A percentile compares a stretch with the other conserved stretches of the same genome.
Conservation (phyloP, 805 yeast genomes). For the Pichia cabralensis region DNA sequence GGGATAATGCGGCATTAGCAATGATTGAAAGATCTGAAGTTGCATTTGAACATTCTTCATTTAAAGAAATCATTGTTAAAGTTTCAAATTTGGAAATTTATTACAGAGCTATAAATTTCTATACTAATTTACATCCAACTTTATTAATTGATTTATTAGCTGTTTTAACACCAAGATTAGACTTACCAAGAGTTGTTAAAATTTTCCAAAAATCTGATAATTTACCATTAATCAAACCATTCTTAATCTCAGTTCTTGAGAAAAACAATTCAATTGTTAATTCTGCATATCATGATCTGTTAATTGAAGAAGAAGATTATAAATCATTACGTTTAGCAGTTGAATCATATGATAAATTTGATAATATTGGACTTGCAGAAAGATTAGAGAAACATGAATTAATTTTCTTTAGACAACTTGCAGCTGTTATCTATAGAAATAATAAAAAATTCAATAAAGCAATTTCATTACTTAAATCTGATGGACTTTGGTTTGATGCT, state of each 20-base stretch:
- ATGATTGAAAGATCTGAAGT: slow-evolving; percentile 93
- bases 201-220: slow-evolving; percentile 93
- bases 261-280: slow-evolving; percentile 89
- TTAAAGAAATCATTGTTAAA: slow-evolving; percentile 90
- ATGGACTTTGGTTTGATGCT: slow-evolving; percentile 91
- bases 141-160: slow-evolving; percentile 78
- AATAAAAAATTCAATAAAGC: slow-evolving; percentile 91
- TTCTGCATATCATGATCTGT: slow-evolving; percentile 87
- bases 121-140: slow-evolving; percentile 85
- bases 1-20: slow-evolving; percentile 96
- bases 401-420: slow-evolving; percentile 91
- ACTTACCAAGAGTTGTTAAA: slow-evolving; percentile 88
- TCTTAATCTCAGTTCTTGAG: slow-evolving; percentile 80
- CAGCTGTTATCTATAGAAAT: slow-evolving; percentile 88
- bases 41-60: slow-evolving; percentile 87
- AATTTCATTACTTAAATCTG: slow-evolving; percentile 77
- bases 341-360: slow-evolving; percentile 85
- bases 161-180: slow-evolving; percentile 80
- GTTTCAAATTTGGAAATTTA: slow-evolving; percentile 94
- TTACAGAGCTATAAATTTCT: slow-evolving; percentile 94
- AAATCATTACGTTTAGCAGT: slow-evolving; percentile 80
- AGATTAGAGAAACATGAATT: slow-evolving; percentile 87
- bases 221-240: slow-evolving; percentile 91
- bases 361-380: slow-evolving; percentile 83
- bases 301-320: slow-evolving; percentile 95